Evolutionary conservation across 2,329 filamentous ascomycete genomes (phyloP), one percentile per base, ranked within the genome.

Genomic region (Penicillium corylophilum): DNA sequence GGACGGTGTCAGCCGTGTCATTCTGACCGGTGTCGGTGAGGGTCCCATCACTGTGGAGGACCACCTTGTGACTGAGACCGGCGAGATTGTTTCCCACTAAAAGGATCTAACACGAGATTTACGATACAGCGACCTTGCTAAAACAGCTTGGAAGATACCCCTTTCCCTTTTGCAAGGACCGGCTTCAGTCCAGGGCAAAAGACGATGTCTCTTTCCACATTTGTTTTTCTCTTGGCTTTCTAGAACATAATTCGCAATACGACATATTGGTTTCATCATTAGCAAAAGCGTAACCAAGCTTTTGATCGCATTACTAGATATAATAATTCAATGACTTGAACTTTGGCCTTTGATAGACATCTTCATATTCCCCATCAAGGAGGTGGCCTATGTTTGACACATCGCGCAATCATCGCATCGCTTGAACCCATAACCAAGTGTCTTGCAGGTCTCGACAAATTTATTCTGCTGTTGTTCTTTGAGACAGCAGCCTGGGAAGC

Each of bases 11-110:
- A 90, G 87, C 73, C 83, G 92, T 57, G 86, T 99, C 33, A 99
- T 99, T 61, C 77, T 92, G 76, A 97, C 95, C 1, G 82, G 87
- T 46, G 94, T 99, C 39, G 94, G 94, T 1, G 90, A 95, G 70
- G 94, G 93, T 0, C 94, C 94, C 0, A 75, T 87, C 58, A 89
- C 84, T 78, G 89, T 90, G 4, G 82, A 93, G 15, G 82, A 93
- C 68, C 86, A 86, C 67, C 75, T 96, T 55, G 82, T 95, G 54
- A 82, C 81, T 57, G 86, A 85, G 67, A 80, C 83, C 49, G 87
- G 87, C 13, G 75, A 81, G 62, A 68, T 72, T 47, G 57, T 73
- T 53, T 60, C 42, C 48, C 55, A 62, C 52, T 64, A 60, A 49
- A 40, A 43, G 28, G 26, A 44, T 31, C 51, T 16, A n/a, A 42